These are phyloP conservation scores for Hypoxylon sp. DNA, from an alignment of 2,329 filamentous ascomycete genomes.

Conservation along the genomic window DNA sequence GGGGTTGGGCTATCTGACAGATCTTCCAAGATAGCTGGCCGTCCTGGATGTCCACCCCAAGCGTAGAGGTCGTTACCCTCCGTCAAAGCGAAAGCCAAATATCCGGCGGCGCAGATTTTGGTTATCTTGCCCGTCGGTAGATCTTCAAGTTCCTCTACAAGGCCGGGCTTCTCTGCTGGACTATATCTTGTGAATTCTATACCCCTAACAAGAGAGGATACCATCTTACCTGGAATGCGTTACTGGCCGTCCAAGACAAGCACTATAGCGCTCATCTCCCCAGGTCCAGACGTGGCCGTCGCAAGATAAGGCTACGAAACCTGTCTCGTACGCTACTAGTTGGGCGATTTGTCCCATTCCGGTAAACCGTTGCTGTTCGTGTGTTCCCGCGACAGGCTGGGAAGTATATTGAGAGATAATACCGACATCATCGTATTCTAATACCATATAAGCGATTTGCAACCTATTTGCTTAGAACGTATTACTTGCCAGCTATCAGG, in stretches of 20 bases:
- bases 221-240: constrained; percentile 55
- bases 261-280: constrained; percentile 72
- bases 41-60: constrained; percentile 68
- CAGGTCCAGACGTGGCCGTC: constrained; percentile 65
- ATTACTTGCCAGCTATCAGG: constrained; percentile 51
- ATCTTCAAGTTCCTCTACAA: constrained; percentile 65
- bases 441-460: constrained; percentile 30
- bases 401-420: constrained; percentile 53
- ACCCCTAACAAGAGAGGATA: neutral
- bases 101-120: constrained; percentile 71
- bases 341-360: constrained; percentile 56
- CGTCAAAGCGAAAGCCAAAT: constrained; percentile 71
- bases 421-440: constrained; percentile 49
- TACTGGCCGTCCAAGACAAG: constrained; percentile 69
- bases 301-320: constrained; percentile 64
- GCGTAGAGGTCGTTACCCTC: constrained; percentile 71
- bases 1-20: constrained; percentile 60
- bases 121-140: constrained; percentile 66
- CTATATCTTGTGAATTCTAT: constrained; percentile 50
- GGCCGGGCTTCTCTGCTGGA: constrained; percentile 62
- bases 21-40: constrained; percentile 53
- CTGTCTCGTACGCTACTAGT: constrained; percentile 64
- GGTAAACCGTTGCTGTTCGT: constrained; percentile 41
- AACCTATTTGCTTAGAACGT: neutral
- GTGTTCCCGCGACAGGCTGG: constrained; percentile 17